Evolutionary conservation across 345 rosid species (phyloP), one percentile per base, ranked within the genome.

Genomic region (Limnanthes douglasii): DNA sequence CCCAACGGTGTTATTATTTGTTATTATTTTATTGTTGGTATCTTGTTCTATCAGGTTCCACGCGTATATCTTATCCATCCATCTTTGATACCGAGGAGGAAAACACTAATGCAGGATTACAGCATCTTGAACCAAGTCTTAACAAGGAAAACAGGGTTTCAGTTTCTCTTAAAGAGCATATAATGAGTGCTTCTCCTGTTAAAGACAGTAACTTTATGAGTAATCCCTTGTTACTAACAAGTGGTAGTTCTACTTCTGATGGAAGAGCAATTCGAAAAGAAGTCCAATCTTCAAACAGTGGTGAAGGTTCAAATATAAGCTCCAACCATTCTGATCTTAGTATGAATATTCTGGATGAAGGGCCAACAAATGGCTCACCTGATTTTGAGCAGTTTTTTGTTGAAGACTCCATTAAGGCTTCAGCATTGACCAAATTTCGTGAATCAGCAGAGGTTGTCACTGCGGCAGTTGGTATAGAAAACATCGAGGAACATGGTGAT

Each of bases 331-430:
- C 90, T n/a, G 55, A 79, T 61, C 51, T 58, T 45, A 78, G 75
- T 32, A 51, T 67, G 63, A 77, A 70, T 56, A 66, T 40, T 33
- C 53, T 56, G 11, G 82, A 79, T 21, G 80, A 71, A 37, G 71
- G 61, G 14, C 64, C 53, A 31, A 56, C 56, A 16, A 65, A 54
- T 40, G 62, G 48, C 34, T 68, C 78, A 20, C 59, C 55, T 15
- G 77, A 68, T 50, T 79, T 72, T 18, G 81, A 75, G 58, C 83
- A 71, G 31, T 75, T 68, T 52, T 75, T 92, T 46, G 72, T 61
- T 40, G 94, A 74, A 51, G 84, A 55, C 34, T 68, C 73, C 64
- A 69, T 73, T 50, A 57, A 60, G 50, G 63, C 54, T 12, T 46
- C 58, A 0, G 36, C 61, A 36, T 43, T 31, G 41, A 43, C 38